Conservation (phyloP, 192 early-diverging fungal genomes). For the Ambispora gerdemannii region DNA sequence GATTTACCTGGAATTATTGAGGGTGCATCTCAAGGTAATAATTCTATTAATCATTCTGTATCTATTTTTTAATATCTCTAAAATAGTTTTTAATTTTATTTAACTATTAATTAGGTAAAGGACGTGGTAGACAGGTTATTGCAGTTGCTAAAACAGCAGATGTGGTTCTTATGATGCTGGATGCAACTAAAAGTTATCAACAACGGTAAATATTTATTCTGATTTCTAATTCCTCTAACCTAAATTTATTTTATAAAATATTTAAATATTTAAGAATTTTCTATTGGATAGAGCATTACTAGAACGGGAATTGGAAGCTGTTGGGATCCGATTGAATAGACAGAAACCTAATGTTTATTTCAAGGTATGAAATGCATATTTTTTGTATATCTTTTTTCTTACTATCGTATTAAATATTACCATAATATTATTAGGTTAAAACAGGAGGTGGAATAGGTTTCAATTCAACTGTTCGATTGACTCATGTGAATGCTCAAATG, state of each 20-base stretch:
- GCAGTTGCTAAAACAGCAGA: constrained; percentile 96
- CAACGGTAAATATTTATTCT: constrained; percentile 57
- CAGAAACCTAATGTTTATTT: constrained; percentile 90
- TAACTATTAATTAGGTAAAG: constrained; percentile 50
- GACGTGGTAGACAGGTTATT: constrained; percentile 96
- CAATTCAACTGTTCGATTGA: constrained; percentile 86
- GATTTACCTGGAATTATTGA: constrained; percentile 99
- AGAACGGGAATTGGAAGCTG: constrained; percentile 91
- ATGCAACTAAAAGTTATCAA: constrained; percentile 85
- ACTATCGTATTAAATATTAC: not conserved
- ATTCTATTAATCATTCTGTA: not conserved
- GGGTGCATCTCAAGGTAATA: constrained; percentile 90
- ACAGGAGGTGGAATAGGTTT: constrained; percentile 96
- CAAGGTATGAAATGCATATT: constrained; percentile 55
- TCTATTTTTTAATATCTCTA: not conserved
- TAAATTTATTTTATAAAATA: too few species aligned
- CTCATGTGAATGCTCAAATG: constrained; percentile 83
- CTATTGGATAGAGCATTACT: constrained; percentile 64
- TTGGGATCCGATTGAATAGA: constrained; percentile 93
- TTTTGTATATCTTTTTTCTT: not conserved
- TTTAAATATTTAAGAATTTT: too few species aligned
- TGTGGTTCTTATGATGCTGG: constrained; percentile 96
- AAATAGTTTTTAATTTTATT: not conserved
- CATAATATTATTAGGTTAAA: constrained; percentile 58
- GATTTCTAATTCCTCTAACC: too few species aligned